Base-by-base conservation (phyloP, 495 filamentous ascomycete genomes). In the Astrothelium subdiscretum region DNA sequence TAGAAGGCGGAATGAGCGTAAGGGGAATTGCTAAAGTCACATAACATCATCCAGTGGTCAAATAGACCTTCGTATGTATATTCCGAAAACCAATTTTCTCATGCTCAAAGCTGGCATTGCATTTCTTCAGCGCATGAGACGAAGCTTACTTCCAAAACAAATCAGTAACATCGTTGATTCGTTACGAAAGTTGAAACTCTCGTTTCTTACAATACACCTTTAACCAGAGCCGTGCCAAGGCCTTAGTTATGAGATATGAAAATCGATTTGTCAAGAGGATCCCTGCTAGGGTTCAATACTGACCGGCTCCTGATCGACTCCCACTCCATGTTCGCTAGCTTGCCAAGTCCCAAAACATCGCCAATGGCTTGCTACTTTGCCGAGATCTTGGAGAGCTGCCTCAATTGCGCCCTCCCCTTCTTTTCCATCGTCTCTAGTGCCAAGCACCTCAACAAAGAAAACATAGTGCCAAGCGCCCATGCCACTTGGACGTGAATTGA, bases 401-500 rank as follows among this genome's bases (percentile, higher is more conserved):
- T 80, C 76, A 0, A 86, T 63, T 22, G 35, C 62, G 20, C 61
- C 83, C 59, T 74, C 72, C 31, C 80, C 79, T 29, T 75, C 71
- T 29, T 77, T 77, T 54, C 81, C 81, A 43, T 78, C 71, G 35
- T 70, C 63, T 43, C 70, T 68, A 65, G 76, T 76, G 4, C 86
- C 85, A 70, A 88, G 81, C 70, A 95, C 90, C 77, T 97, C 94
- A 24, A 96, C 86, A 73, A 98, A 87, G 74, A 97, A 97, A 29
- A 96, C 81, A 75, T 98, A 98, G 70, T 92, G 85, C 87, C 95
- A 97, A 31, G 87, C 81, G 60, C 75, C 74, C 48, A 81, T 76
- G 64, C 88, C 78, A 67, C 87, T 92, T 15, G 94, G 94, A 65
- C 95, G 75, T 62, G 88, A 88, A 65, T 87, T 90, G 71, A 97